Base-by-base conservation (phyloP, 2,329 filamentous ascomycete species). In the Aspergillus novofumigatus region DNA sequence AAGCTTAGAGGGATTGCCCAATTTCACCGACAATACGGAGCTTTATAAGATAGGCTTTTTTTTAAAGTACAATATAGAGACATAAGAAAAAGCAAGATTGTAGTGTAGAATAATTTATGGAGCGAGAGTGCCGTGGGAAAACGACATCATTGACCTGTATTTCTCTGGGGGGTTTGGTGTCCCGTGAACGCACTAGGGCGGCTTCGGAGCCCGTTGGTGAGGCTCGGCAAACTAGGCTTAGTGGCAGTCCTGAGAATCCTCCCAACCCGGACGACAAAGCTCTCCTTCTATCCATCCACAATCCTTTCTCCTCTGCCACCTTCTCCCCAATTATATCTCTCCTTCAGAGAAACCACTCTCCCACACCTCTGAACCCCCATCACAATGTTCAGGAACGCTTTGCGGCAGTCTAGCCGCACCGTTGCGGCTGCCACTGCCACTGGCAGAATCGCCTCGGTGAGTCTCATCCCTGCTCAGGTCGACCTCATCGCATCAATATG, bases 351-450 rank as follows among this genome's bases (percentile, higher is more conserved):
- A 72, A 71, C 67, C 67, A 68, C 70, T 75, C 75, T 77, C 72
- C 68, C 67, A 73, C 69, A 70, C 68, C 72, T 73, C 71, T 72
- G 69, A 71, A 74, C 73, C 68, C 67, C 66, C 63, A 65, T 78
- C 78, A 84, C 79, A 82, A 97, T 97, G 93, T 96, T 97, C 86
- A 91, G 93, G 83, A 96, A 90, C 88, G 92, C 93, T 84, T 86
- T 97, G 83, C 88, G 92, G 84, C 92, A 96, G 86, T 95, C 92
- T 80, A 89, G 89, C 84, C 92, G 92, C 85, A 89, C 90, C 81
- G 90, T 93, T 82, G 90, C 91, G 83, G 91, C 91, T 83, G 86
- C 95, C 83, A 91, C 91, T 88, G 90, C 91, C 77, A 85, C 89
- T 75, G 87, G 91, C 85, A 91, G 92, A 86, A 87, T 95, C 83